Evolutionary conservation across 768 basidiomycete genomes (phyloP).

Genomic region (Lentinula edodes): DNA sequence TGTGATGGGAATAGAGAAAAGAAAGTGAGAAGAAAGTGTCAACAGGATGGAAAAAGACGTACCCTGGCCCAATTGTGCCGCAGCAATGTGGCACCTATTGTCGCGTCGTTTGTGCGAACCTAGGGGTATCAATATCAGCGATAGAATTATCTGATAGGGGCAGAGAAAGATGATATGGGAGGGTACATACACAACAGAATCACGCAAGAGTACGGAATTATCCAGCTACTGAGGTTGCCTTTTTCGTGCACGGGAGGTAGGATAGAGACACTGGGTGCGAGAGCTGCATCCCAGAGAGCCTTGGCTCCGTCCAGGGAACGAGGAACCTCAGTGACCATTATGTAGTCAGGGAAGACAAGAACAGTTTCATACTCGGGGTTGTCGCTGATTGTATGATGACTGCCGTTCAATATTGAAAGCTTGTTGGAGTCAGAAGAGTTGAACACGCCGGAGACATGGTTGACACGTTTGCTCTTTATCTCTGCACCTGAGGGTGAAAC

Average conservation of each 20-base stretch:
- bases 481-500: constrained; percentile 21
- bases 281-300: constrained; percentile 56
- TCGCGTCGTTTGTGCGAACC: constrained; percentile 93
- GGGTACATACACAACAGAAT: constrained; percentile 75
- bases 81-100: constrained; percentile 85
- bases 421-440: constrained; percentile 45
- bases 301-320: constrained; percentile 60
- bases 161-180: constrained; percentile 8
- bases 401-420: constrained; percentile 79
- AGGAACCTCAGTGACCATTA: constrained; percentile 69
- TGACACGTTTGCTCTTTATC: constrained; percentile 8
- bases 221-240: constrained; percentile 59
- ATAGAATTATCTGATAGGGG: constrained; percentile 8
- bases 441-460: constrained; percentile 50
- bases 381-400: constrained; percentile 67
- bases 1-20: constrained; percentile 3
- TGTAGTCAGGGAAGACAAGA: constrained; percentile 91
- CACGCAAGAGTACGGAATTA: constrained; percentile 85
- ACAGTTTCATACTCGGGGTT: constrained; percentile 66
- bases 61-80: constrained; percentile 79
- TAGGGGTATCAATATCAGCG: constrained; percentile 25
- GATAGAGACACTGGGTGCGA: constrained; percentile 55
- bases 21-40: not conserved
- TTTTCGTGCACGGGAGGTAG: constrained; percentile 38
- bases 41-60: constrained; percentile 14